Base-by-base conservation (phyloP, 176 grass and related monocot genomes). In the Oryza australiensis region DNA sequence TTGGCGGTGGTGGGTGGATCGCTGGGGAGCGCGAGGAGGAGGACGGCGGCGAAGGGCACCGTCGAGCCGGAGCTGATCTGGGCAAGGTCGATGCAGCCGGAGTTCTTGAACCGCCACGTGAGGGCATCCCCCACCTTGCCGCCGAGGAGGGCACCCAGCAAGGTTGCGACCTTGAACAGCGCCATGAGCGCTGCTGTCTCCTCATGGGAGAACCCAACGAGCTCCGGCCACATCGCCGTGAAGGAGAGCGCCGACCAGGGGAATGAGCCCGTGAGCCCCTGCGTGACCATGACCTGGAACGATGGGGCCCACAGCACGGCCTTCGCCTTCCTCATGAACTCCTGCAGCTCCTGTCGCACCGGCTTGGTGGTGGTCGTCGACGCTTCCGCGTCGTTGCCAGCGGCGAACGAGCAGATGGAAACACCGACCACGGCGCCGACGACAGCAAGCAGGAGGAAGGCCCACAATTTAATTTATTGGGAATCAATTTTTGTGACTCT, bases 271-370 rank as follows among this genome's bases (percentile, higher is more conserved):
- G 77, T 80, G 68, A 94, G 64, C 4, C 91, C 91, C 70, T 94
- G 91, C 49, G 85, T 85, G 13, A 94, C 86, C 13, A 94, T 83
- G 35, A 94, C 87, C 76, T 88, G 88, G 70, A 94, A 94, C 9
- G 85, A 88, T 27, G 82, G 82, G 73, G 91, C 68, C 34, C 48
- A 79, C 72, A 90, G 62, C 72, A 97, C 87, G 30, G 84, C 66
- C 75, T 84, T 88, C 5, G 91, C 91, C 43, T 97, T 91, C 42
- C 48, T 75, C 5, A 73, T 27, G 71, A 97, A 84, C 55, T 94
- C 94, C 67, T 65, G 86, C 26, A 91, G n/a, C 13, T 89, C 78
- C 2, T 82, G 85, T 16, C 66, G 29, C 30, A 83, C 74, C 4
- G 41, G 32, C 57, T 83, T 88, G 42, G 33, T 3, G 26, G 5